phyloP scores from a whole-genome alignment of 768 basidiomycete species.

The Chalciporus sphaerocephalus region DNA sequence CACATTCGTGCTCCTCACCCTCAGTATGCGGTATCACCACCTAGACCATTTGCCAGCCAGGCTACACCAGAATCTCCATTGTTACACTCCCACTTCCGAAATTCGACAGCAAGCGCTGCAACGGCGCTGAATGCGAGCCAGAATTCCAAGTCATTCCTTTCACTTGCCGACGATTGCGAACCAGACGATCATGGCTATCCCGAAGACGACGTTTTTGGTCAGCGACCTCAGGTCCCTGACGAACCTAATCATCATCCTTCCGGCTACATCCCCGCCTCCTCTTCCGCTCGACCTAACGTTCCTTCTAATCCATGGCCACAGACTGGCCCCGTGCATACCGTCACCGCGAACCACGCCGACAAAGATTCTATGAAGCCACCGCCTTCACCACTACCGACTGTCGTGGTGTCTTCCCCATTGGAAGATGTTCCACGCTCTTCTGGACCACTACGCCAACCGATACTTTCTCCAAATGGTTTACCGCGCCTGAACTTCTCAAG shows the following conservation, averaged over 20 bases:
- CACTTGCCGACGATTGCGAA: constrained; percentile 30
- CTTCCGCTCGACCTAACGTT: background rate
- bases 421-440: constrained; percentile 18
- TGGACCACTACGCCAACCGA: constrained; percentile 36
- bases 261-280: background rate
- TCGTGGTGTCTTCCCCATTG: constrained; percentile 50
- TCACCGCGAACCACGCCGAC: constrained; percentile 4
- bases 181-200: constrained; percentile 34
- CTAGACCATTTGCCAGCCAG: constrained; percentile 7
- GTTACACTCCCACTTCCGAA: constrained; percentile 46
- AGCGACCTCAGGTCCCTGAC: constrained; percentile 5
- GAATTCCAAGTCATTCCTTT: constrained; percentile 26
- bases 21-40: constrained; percentile 4
- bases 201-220: constrained; percentile 39
- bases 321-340: constrained; percentile 7
- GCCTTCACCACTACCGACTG: constrained; percentile 41
- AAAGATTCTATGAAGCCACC: constrained; percentile 16
- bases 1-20: constrained; percentile 1
- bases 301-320: constrained; percentile 17
- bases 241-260: constrained; percentile 1
- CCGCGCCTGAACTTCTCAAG: constrained; percentile 60
- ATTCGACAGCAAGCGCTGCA: constrained; percentile 37
- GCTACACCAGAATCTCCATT: constrained; percentile 42
- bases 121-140: constrained; percentile 6
- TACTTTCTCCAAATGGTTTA: constrained; percentile 28